A percentile compares a stretch with the other conserved stretches of the same genome.
These are phyloP conservation scores for Starmerella bombicola DNA, from an alignment of 805 yeast species.

Conservation along the genomic window DNA sequence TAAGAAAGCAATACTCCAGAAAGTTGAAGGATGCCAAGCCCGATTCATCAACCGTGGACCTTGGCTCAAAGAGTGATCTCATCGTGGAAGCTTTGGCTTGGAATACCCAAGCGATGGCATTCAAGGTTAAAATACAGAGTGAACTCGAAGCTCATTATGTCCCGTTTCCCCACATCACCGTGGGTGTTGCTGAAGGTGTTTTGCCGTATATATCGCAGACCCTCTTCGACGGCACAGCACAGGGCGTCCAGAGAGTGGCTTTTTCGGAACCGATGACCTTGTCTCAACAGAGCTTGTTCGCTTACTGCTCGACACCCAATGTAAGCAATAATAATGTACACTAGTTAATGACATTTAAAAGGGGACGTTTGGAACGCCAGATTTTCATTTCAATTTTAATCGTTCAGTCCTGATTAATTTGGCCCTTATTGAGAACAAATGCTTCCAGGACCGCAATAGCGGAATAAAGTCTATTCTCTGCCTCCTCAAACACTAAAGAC, in stretches of 20 bases:
- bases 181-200: conserved; percentile 34
- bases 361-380: neutral
- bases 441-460: conserved; percentile 90
- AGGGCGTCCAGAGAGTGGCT: neutral
- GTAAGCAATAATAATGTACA: too few relatives aligned
- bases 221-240: conserved; percentile 7
- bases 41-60: neutral
- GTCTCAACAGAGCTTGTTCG: conserved; percentile 3
- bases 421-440: conserved; percentile 73
- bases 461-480: conserved; percentile 90
- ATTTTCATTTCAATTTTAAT: neutral
- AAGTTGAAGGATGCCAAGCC: neutral
- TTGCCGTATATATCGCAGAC: conserved; percentile 5
- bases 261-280: neutral
- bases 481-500: conserved; percentile 87
- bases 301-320: neutral
- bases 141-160: conserved; percentile 35
- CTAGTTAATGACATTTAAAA: too few relatives aligned
- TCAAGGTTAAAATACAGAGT: conserved; percentile 35
- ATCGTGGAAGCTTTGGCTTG: conserved; percentile 34
- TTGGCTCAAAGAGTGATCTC: neutral
- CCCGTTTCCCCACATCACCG: conserved; percentile 72
- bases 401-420: conserved; percentile 12
- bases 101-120: conserved; percentile 42
- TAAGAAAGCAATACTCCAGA: conserved; percentile 5